These are phyloP conservation scores for Stylosanthes scabra DNA, from an alignment of 331 rosid species.

Conservation along the genomic window DNA sequence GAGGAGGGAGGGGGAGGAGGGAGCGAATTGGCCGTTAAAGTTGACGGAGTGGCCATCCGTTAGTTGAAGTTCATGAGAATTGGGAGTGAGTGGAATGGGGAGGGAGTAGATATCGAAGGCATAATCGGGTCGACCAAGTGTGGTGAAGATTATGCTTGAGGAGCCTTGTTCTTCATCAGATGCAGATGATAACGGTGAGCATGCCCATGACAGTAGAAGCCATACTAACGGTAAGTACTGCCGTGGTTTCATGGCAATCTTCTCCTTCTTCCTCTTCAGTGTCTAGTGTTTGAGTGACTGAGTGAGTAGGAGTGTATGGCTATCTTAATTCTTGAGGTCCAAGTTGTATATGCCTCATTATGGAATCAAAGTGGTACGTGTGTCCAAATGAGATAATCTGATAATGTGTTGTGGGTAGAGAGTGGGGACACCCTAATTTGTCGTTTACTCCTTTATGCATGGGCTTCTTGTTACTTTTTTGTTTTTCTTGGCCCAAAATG, in stretches of 20 bases:
- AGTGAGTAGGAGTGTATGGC: background rate
- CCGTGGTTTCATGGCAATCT: slow-evolving; percentile 38
- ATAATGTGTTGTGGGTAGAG: background rate
- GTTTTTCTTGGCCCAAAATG: background rate
- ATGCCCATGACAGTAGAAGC: background rate
- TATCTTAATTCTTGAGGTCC: background rate
- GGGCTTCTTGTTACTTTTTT: too few species aligned
- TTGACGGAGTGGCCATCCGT: slow-evolving; percentile 85
- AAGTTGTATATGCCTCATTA: background rate
- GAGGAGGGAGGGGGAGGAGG: slow-evolving; percentile 41
- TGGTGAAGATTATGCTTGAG: slow-evolving; percentile 67
- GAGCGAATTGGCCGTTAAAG: slow-evolving; percentile 81
- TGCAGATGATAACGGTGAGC: background rate
- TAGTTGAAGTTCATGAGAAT: slow-evolving; percentile 51
- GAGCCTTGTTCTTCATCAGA: slow-evolving; percentile 20
- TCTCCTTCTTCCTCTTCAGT: too few species aligned
- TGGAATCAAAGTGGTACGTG: background rate
- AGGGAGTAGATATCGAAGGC: slow-evolving; percentile 77
- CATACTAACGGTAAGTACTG: background rate
- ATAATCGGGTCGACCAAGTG: slow-evolving; percentile 65
- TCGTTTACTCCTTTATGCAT: background rate
- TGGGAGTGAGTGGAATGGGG: slow-evolving; percentile 38
- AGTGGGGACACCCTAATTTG: background rate
- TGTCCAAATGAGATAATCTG: background rate
- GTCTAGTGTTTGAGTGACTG: background rate